phyloP scores from a whole-genome alignment of 2,329 filamentous ascomycete genomes.

The Fusarium sp. region DNA sequence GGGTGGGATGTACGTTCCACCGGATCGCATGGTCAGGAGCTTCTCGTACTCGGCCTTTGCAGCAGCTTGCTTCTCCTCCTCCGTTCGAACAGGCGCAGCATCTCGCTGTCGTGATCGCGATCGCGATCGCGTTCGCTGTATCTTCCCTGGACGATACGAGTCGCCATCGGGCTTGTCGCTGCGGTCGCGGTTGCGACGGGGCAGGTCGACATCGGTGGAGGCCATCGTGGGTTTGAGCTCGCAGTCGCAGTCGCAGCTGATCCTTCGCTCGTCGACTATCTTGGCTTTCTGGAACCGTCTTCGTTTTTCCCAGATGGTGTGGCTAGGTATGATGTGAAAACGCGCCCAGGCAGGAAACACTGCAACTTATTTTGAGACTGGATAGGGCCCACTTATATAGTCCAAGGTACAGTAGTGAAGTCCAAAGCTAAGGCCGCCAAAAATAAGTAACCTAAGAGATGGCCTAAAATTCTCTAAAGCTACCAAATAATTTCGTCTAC shows the following conservation, averaged over 20 bases:
- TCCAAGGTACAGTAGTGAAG: neutral
- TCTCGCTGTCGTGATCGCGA: conserved; percentile 50
- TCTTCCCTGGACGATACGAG: conserved; percentile 60
- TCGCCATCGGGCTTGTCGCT: conserved; percentile 58
- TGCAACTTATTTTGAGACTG: neutral
- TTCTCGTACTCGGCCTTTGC: conserved; percentile 95
- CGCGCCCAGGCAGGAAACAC: neutral
- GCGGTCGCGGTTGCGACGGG: conserved; percentile 53
- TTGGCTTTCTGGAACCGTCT: neutral
- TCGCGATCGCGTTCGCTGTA: conserved; percentile 39
- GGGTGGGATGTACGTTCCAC: conserved; percentile 95
- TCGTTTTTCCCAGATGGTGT: conserved; percentile 21
- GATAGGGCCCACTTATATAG: neutral
- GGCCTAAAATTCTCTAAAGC: neutral
- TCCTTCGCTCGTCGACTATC: neutral
- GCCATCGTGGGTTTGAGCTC: conserved; percentile 51
- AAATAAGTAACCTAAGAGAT: neutral
- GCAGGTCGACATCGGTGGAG: conserved; percentile 57
- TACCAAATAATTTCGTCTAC: neutral
- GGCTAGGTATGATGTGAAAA: neutral
- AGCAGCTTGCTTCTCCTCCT: conserved; percentile 86
- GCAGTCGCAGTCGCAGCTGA: conserved; percentile 2
- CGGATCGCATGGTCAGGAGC: conserved; percentile 90
- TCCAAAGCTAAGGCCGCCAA: neutral
- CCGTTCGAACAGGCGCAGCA: conserved; percentile 62